These are phyloP conservation scores for Skeletonema costatum DNA, from an alignment of 108 stramenopile species.

Conservation along the genomic window DNA sequence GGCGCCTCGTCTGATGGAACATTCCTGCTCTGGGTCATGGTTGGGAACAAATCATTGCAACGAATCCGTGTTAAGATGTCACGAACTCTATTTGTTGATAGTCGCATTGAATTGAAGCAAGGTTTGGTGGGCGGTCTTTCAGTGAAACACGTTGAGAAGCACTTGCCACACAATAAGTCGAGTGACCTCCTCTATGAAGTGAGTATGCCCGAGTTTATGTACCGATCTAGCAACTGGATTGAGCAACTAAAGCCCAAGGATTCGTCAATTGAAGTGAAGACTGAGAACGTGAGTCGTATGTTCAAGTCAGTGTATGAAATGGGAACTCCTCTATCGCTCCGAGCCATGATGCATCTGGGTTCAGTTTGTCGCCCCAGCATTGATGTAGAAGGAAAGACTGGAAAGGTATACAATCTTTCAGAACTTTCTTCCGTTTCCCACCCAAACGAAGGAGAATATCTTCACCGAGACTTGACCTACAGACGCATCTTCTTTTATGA, in stretches of 20 bases:
- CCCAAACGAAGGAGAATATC: conserved; percentile 69
- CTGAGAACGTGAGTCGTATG: conserved; percentile 50
- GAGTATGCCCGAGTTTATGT: conserved; percentile 84
- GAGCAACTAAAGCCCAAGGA: conserved; percentile 45
- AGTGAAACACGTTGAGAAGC: conserved; percentile 77
- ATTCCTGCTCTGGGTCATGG: conserved; percentile 92
- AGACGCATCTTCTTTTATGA: conserved; percentile 83
- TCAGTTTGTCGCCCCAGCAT: conserved; percentile 67
- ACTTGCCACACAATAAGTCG: conserved; percentile 86
- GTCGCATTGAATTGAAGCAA: conserved; percentile 49
- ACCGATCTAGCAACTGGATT: conserved; percentile 65
- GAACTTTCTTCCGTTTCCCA: conserved; percentile 66
- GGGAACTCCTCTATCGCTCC: conserved; percentile 77
- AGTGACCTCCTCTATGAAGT: conserved; percentile 85
- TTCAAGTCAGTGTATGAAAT: conserved; percentile 90
- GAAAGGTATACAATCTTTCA: conserved; percentile 57
- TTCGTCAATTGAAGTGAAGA: conserved; percentile 37
- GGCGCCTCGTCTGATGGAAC: conserved; percentile 72
- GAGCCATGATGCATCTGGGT: conserved; percentile 84
- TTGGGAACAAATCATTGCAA: conserved; percentile 79
- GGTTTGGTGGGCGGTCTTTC: conserved; percentile 30
- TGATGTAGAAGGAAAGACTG: conserved; percentile 34
- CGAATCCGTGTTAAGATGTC: conserved; percentile 82
- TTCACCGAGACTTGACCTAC: conserved; percentile 66
- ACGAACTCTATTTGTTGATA: conserved; percentile 80